Evolutionary conservation across 2,329 filamentous ascomycete species (phyloP).

Genomic region (Talaromyces sp.): DNA sequence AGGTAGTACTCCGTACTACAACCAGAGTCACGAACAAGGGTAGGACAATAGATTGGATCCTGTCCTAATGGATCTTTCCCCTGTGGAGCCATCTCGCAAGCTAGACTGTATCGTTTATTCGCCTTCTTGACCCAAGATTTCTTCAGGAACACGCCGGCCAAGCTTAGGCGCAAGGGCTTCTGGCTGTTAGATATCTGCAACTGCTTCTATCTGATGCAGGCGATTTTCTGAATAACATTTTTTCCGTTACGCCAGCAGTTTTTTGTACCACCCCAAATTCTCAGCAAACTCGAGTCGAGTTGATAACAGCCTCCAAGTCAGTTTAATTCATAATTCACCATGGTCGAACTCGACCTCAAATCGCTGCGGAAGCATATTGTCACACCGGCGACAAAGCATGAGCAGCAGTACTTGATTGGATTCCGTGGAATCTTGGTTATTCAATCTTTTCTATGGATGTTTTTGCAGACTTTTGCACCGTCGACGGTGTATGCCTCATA

Average conservation of each 20-base stretch:
- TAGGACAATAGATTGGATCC: background rate
- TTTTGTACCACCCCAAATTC: background rate
- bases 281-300: background rate
- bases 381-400: slow-evolving; percentile 32
- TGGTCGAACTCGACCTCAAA: slow-evolving; percentile 1
- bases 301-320: background rate
- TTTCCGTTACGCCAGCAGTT: background rate
- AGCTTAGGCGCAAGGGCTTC: background rate
- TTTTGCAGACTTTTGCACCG: slow-evolving; percentile 44
- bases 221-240: background rate
- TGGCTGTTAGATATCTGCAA: background rate
- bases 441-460: slow-evolving; percentile 42
- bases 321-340: slow-evolving; percentile 4
- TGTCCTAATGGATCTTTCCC: background rate
- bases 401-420: slow-evolving; percentile 20
- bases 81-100: background rate
- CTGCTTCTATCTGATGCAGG: background rate
- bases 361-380: slow-evolving; percentile 9
- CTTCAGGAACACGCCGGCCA: background rate
- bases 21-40: background rate
- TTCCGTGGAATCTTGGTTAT: slow-evolving; percentile 33
- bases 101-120: background rate
- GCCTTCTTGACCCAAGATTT: background rate
- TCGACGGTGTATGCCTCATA: slow-evolving; percentile 36
- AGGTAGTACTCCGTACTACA: background rate